These are phyloP conservation scores for Boechera divaricarpa DNA, from an alignment of 345 rosid species.

Conservation along the genomic window DNA sequence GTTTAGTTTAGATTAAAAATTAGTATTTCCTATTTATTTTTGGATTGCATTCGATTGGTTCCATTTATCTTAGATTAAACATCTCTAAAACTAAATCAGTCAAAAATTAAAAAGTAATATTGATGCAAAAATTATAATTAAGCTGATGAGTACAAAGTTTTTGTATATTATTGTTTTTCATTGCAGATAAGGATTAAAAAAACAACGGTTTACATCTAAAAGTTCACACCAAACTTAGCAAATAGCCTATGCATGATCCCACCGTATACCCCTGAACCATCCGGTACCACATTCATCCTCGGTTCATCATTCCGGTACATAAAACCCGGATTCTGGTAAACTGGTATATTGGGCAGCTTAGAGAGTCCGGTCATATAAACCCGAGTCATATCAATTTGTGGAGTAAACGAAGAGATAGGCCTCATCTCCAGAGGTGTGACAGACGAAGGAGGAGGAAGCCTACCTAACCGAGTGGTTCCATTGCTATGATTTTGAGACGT, in stretches of 20 bases:
- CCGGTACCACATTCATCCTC: neutral
- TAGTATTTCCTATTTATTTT: too few relatives aligned
- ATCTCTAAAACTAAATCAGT: neutral
- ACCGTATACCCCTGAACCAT: conserved; percentile 8
- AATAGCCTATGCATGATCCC: conserved; percentile 3
- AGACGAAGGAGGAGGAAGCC: neutral
- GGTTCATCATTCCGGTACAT: conserved; percentile 22
- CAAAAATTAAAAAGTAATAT: neutral
- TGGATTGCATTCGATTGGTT: neutral
- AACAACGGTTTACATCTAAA: neutral
- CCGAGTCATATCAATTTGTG: neutral
- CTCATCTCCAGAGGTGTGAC: neutral
- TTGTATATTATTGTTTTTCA: conserved; percentile 1
- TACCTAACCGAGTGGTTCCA: conserved; percentile 1
- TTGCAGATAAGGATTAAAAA: neutral
- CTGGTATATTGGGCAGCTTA: conserved; percentile 19
- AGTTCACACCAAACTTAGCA: neutral
- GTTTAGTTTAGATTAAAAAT: neutral
- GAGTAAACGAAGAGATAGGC: neutral
- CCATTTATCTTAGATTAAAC: neutral
- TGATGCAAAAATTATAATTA: neutral
- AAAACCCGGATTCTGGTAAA: neutral
- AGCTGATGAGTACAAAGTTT: conserved; percentile 14
- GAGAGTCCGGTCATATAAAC: conserved; percentile 25
- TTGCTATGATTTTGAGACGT: neutral